Base-by-base conservation (phyloP, 2,329 filamentous ascomycete genomes). In the Fusarium oxysporum region DNA sequence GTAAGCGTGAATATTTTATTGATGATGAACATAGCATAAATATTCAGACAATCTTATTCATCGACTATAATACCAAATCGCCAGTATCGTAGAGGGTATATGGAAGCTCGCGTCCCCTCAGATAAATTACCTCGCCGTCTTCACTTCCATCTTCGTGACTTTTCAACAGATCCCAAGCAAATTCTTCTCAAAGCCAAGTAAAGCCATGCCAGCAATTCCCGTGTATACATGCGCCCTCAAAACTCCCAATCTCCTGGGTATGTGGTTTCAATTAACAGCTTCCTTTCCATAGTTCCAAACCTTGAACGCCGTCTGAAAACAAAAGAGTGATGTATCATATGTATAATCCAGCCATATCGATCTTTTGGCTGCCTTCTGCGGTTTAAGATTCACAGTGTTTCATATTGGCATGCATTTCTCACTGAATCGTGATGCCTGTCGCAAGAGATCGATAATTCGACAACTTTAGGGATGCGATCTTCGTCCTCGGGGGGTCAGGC, bases 391-490 rank as follows among this genome's bases (percentile, higher is more conserved):
- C 13, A 16, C 21, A 17, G 23, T 28, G 32, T 38, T 32, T 50
- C 38, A 21, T 37, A 35, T 44, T 43, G 16, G 19, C 30, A 17
- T 28, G 17, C 40, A 37, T 25, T 59, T 23, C 19, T 77, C 67
- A 83, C 59, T 82, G 79, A 53, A 83, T 82, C 1, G 80, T 80
- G 25, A 83, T 82, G 19, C 81, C 76, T n/a, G 78, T 78, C 21
- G 81, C 78, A 8, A 90, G 80, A 45, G 87, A 85, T 51, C 85
- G 86, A 69, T 91, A 91, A 76, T 90, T 90, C 37, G 85, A 81
- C 33, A 91, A 76, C 76, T 90, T 90, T 17, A 91, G 81, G 23
- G 88, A 90, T 38, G 86, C 82, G 10, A 89, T 85, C 32, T 86
- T 84, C 11, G 84, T 84, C 61, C 85, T 85, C 14, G 87, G 86